Base-by-base conservation (phyloP, 139 green algal species). In the Coelastrella sp. region DNA sequence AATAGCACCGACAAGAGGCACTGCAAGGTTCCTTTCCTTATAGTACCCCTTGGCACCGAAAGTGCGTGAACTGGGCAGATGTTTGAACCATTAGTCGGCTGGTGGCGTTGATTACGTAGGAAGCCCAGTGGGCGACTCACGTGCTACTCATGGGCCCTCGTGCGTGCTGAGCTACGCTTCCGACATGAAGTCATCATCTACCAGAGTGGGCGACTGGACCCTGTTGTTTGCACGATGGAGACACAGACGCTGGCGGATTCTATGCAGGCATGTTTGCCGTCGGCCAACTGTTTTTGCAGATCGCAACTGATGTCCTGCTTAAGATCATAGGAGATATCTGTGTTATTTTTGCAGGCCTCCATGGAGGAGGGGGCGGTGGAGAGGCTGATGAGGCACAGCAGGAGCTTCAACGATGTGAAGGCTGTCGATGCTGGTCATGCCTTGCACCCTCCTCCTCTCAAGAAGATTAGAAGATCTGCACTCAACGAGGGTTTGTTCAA, bases 391-490 rank as follows among this genome's bases (percentile, higher is more conserved):
- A 74, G 59, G 73, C 73, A 84, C 73, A 84, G 73, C 59, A 73
- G 73, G 56, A 90, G 85, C 85, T 91, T 87, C 78, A 79, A 80
- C 63, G 87, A 91, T 61, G 78, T 86, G 19, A 80, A 81, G 49
- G 65, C 27, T 57, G 87, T 91, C 19, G 78, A 85, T 87, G 78
- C 78, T 27, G 78, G 87, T 24, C 87, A 91, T 25, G 74, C 85
- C 8, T n/a, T 78, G 63, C 27, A 68, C 19, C 49, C 65, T 27
- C 87, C 87, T 10, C 78, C 87, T 12, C 63, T 91, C 19, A 86
- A 91, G 56, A 85, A 72, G 20, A 80, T 87, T 14, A 65, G 78
- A 17, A 80, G 20, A 49, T 76, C 73, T 24, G 57, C n/a, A 25
- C 12, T 25, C 59, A 61, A n/a, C 9, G 27, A 91, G 24, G 19